Conservation (phyloP, 176 grass and related monocot species). For the Coix lacrymajobi region DNA sequence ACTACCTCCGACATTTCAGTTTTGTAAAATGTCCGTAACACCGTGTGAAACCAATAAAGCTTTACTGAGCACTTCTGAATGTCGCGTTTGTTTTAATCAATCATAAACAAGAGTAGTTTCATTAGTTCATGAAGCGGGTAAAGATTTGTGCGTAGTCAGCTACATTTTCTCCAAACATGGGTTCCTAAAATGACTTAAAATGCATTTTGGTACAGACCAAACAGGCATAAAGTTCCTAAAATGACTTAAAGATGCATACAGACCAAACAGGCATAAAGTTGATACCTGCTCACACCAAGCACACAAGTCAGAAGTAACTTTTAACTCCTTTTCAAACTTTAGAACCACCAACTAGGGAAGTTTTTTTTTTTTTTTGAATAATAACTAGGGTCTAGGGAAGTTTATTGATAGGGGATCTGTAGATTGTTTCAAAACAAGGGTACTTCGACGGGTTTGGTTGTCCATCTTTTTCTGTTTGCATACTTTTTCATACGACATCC, state of each 20-base stretch:
- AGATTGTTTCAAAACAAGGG: background rate
- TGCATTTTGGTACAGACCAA: background rate
- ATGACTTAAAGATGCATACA: background rate
- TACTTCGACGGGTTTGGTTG: background rate
- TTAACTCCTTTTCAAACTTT: background rate
- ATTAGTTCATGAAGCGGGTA: background rate
- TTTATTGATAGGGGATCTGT: background rate
- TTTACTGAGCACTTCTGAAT: background rate
- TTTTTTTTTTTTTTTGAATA: too few relatives aligned
- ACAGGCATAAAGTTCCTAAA: background rate
- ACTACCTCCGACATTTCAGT: background rate
- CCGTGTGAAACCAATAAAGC: background rate
- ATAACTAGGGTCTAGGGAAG: too few relatives aligned
- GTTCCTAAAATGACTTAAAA: background rate
- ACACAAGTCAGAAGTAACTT: background rate
- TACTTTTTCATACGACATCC: background rate
- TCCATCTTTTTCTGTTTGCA: background rate
- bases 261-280: background rate
- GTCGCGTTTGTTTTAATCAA: background rate
- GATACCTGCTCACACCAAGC: background rate
- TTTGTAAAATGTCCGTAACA: too few relatives aligned
- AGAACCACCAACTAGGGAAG: background rate
- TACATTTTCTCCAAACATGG: background rate
- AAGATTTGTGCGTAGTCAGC: too few relatives aligned
- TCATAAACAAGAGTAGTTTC: background rate